phyloP scores from a whole-genome alignment of 1,284 basidiomycete species.

The Irpex lacteus region DNA sequence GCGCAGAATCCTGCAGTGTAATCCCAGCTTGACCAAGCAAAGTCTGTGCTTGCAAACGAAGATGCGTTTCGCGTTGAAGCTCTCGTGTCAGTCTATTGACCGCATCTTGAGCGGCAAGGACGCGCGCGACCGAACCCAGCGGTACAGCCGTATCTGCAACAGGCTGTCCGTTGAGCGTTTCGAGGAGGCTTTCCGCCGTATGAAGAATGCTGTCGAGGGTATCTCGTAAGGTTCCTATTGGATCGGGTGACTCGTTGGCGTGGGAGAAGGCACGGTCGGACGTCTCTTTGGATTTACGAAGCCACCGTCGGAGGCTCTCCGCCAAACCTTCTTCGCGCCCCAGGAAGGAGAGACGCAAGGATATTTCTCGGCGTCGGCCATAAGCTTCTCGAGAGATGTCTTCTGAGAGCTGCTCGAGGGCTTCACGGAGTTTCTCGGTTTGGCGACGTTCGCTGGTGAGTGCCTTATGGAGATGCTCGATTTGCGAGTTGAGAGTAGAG shows the following conservation, averaged over 20 bases:
- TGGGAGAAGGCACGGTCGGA: conserved; percentile 22
- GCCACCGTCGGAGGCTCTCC: conserved; percentile 56
- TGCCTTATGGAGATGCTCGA: conserved; percentile 43
- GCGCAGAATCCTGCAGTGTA: conserved; percentile 6
- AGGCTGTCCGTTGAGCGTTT: conserved; percentile 39
- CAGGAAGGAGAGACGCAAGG: conserved; percentile 64
- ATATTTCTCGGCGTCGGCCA: conserved; percentile 73
- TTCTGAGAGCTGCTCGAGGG: conserved; percentile 72
- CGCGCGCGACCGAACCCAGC: conserved; percentile 42
- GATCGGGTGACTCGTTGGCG: conserved; percentile 14
- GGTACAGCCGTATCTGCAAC: conserved; percentile 19
- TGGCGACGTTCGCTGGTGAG: conserved; percentile 42
- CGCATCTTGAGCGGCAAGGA: conserved; percentile 58
- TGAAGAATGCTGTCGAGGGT: conserved; percentile 39
- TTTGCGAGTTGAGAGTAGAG: conserved; percentile 47
- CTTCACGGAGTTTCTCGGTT: conserved; percentile 50
- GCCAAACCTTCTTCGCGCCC: conserved; percentile 64
- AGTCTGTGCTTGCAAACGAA: conserved; percentile 52
- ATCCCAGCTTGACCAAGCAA: conserved; percentile 21
- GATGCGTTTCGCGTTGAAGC: conserved; percentile 61
- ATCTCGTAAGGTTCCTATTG: conserved; percentile 20
- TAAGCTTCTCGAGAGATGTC: conserved; percentile 74
- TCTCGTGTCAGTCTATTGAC: conserved; percentile 62
- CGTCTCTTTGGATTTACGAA: conserved; percentile 46
- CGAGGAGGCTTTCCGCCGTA: conserved; percentile 49